Base-by-base conservation (phyloP, 768 basidiomycete genomes). In the Collybiopsis luxurians region DNA sequence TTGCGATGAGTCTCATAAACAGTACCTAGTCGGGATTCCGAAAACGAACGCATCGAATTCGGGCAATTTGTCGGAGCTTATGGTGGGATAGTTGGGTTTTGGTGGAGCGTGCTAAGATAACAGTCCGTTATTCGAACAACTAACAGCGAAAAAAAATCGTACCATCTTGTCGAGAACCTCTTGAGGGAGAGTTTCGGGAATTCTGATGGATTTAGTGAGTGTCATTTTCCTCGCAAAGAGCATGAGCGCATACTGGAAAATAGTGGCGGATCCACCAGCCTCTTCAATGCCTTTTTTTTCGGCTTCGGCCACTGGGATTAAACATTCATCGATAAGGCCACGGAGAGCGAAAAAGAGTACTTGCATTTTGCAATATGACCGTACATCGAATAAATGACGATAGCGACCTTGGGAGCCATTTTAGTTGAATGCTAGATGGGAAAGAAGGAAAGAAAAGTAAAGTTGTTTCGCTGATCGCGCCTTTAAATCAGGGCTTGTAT, bases 121-220 rank as follows among this genome's bases (percentile, higher is more conserved):
- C 5, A 6, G 13, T 34, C 6, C 13, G n/a, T 13, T 34, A 13
- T 5, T 34, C 31, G 13, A 34, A 34, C 31, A 34, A 34, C 31
- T 5, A 34, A 34, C 5, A 5, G 31, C 13, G 13, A 34, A 13
- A 34, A 34, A 34, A 5, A 13, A 34, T 34, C 31, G 31, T 34
- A 34, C 31, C 84, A 96, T 82, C 68, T 81, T 80, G 42, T 66
- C 63, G 34, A 94, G 76, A 50, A 92, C 67, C 9, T 91, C 88
- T 10, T 78, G 66, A 2, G 87, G 64, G 52, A 95, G 86, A 0
- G 92, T 95, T 74, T 95, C 93, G 51, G 84, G 65, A 58, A 95
- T 80, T 70, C 89, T 91, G 60, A 10, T 50, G 9, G 30, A 42
- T 28, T 15, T 19, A 27, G 28, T 24, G 28, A 43, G 31, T n/a